Evolutionary conservation across 352 stramenopile genomes (phyloP).

Genomic region (Pythium periplocum): DNA sequence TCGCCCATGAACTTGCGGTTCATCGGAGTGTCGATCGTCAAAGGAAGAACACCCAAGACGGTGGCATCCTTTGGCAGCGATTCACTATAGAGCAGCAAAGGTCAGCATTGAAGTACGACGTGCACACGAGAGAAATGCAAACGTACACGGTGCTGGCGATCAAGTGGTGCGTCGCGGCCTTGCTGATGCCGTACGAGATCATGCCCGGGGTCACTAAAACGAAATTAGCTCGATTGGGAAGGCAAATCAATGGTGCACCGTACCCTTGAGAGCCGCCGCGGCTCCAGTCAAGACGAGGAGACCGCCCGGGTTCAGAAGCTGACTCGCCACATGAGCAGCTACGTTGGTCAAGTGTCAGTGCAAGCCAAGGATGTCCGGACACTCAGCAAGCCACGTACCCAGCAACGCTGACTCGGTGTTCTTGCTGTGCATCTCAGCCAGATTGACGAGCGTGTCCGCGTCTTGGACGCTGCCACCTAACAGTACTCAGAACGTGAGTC

Average conservation of each 20-base stretch:
- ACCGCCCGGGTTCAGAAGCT: conserved; percentile 50
- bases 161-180: conserved; percentile 87
- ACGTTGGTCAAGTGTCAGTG: background rate
- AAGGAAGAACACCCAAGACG: conserved; percentile 63
- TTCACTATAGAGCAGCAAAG: conserved; percentile 20
- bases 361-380: conserved; percentile 4
- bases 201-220: conserved; percentile 63
- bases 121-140: background rate
- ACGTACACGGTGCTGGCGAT: conserved; percentile 77
- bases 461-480: conserved; percentile 65
- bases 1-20: conserved; percentile 87
- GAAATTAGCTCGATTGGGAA: conserved; percentile 1
- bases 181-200: conserved; percentile 86
- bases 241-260: background rate
- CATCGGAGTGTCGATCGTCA: conserved; percentile 85
- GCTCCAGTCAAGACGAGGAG: conserved; percentile 83
- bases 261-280: conserved; percentile 66
- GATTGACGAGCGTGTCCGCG: conserved; percentile 48
- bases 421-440: conserved; percentile 68
- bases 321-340: conserved; percentile 81
- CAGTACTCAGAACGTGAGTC: background rate
- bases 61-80: conserved; percentile 48
- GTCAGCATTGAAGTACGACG: background rate
- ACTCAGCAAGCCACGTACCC: conserved; percentile 22
- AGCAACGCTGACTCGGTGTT: conserved; percentile 79